Conservation (phyloP, 1,139 yeast species). For the Blastobotrys capitulatus region DNA sequence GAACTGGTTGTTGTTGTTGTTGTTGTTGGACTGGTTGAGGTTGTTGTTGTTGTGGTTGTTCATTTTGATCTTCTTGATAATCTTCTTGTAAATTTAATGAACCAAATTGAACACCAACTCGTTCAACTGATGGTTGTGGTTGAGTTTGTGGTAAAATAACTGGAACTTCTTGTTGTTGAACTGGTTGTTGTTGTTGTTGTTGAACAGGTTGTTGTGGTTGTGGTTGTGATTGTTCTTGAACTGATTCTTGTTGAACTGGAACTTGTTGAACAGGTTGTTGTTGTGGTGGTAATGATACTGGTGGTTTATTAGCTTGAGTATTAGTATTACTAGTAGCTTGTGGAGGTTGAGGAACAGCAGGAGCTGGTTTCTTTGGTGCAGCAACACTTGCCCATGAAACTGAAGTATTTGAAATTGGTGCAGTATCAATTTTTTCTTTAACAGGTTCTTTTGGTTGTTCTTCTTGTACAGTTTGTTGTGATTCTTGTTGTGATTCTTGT, state of each 20-base stretch:
- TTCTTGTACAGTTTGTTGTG: neutral
- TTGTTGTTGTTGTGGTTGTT: conserved; percentile 20
- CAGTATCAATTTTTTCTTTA: conserved; percentile 18
- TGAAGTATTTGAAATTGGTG: conserved; percentile 15
- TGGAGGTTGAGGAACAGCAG: conserved; percentile 17
- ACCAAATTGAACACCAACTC: conserved; percentile 68
- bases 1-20: conserved; percentile 18
- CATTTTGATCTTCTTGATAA: conserved; percentile 15
- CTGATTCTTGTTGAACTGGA: neutral
- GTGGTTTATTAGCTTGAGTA: conserved; percentile 14
- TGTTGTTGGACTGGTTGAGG: conserved; percentile 17
- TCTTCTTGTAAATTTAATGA: conserved; percentile 44
- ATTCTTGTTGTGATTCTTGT: neutral
- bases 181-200: neutral
- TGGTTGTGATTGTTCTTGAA: conserved; percentile 15
- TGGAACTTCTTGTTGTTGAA: conserved; percentile 40
- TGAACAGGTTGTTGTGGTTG: conserved; percentile 19
- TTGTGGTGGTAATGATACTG: conserved; percentile 4
- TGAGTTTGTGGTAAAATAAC: conserved; percentile 60
- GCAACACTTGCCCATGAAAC: conserved; percentile 41
- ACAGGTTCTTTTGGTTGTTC: conserved; percentile 1
- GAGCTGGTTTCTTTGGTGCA: conserved; percentile 25
- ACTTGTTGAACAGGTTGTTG: conserved; percentile 13
- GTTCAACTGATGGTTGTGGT: conserved; percentile 41
- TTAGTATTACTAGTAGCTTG: conserved; percentile 5